Evolutionary conservation across 345 rosid species (phyloP).

Genomic region (Mangifera indica): DNA sequence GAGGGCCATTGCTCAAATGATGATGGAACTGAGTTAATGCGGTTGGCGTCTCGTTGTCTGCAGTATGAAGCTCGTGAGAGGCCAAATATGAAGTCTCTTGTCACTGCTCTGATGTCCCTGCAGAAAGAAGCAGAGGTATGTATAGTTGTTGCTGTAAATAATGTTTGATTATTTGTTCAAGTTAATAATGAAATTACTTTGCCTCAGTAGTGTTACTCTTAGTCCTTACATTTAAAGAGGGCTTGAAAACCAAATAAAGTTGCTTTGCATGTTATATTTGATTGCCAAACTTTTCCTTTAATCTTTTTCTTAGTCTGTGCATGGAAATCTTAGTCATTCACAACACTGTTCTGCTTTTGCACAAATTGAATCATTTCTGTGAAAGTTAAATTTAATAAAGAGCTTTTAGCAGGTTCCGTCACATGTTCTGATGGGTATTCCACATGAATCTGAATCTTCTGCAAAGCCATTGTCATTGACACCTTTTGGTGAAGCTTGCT

Average conservation of each 20-base stretch:
- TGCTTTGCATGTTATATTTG: not conserved
- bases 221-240: not conserved
- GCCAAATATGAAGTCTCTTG: constrained; percentile 89
- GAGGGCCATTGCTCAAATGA: constrained; percentile 96
- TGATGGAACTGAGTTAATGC: constrained; percentile 85
- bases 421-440: constrained; percentile 53
- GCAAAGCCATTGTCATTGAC: constrained; percentile 49
- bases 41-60: constrained; percentile 85
- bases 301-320: not conserved
- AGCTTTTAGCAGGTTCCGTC: constrained; percentile 63
- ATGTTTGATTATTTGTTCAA: not conserved
- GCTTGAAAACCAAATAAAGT: not conserved
- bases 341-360: not conserved
- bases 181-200: not conserved
- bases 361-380: not conserved
- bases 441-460: constrained; percentile 46
- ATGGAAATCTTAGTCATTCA: not conserved
- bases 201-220: not conserved
- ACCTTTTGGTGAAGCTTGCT: constrained; percentile 85
- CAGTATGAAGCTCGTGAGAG: constrained; percentile 92
- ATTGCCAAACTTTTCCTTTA: not conserved
- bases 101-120: constrained; percentile 66
- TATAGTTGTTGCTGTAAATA: not conserved
- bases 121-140: constrained; percentile 81
- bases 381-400: constrained; percentile 14